Base-by-base conservation (phyloP, 2,329 filamentous ascomycete genomes). In the Trichoderma koningii region DNA sequence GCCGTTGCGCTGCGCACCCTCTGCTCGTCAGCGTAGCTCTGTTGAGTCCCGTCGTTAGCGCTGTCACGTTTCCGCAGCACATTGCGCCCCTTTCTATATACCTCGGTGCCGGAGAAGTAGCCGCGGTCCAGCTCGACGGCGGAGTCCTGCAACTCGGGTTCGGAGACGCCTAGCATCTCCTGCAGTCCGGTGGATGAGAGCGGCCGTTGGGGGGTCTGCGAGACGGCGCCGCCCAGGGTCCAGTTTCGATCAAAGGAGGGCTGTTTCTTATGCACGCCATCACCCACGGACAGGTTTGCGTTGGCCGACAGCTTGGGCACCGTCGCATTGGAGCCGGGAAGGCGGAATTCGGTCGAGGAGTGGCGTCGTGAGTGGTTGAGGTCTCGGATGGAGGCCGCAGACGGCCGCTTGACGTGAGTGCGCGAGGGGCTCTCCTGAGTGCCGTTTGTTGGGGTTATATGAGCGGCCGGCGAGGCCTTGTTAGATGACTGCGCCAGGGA, bases 91-190 rank as follows among this genome's bases (percentile, higher is more conserved):
- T 89, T 87, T 50, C 85, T 85, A 68, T 97, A 93, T 12, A 88
- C 82, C 72, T 98, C 94, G 17, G 90, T 90, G 3, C 93, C 92
- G 7, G 94, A 97, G 73, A 97, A 97, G 76, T 98, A 98, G 26
- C 93, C 94, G 42, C 92, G 86, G 72, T 98, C 95, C 17, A 92
- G 76, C 67, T 96, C 91, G 26, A 81, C 76, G 17, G 79, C 78
- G 9, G 81, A 81, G 66, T 85, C 83, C 67, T 80, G 80, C 15
- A 78, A 71, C 14, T 79, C 75, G 15, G 76, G 70, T 17, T 78
- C 78, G 1, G 79, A 77, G 21, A 47, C 57, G 23, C 76, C 75
- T 55, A 78, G 60, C 7, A 78, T 70, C 61, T 85, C 83, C 34
- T 82, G 79, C 38, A 83, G 71, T 15, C 82, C 83, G 17, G 83